Conservation (phyloP, 148 eudicot genomes). For the Dysphania ambrosioides region DNA sequence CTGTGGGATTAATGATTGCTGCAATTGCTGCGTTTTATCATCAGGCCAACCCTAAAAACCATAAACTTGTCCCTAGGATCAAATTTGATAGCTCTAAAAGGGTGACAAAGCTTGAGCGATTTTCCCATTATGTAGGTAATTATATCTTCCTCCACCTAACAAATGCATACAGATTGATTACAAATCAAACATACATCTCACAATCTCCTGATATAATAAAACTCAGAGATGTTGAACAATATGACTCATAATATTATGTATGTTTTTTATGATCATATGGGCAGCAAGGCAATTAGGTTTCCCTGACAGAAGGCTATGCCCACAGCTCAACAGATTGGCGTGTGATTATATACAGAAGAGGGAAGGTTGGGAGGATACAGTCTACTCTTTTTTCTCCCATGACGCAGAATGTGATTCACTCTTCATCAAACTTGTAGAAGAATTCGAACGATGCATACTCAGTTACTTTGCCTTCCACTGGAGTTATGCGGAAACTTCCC, state of each 20-base stretch:
- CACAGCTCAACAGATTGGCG: slow-evolving; percentile 77
- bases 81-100: slow-evolving; percentile 52
- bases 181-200: not conserved
- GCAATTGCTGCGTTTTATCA: slow-evolving; percentile 45
- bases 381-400: slow-evolving; percentile 59
- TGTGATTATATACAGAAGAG: slow-evolving; percentile 77
- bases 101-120: slow-evolving; percentile 67
- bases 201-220: not conserved
- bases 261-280: slow-evolving; percentile 8
- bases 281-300: slow-evolving; percentile 96
- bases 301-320: slow-evolving; percentile 60
- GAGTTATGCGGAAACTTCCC: slow-evolving; percentile 66
- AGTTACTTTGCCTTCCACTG: slow-evolving; percentile 98
- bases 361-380: slow-evolving; percentile 77
- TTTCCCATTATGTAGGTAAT: slow-evolving; percentile 93
- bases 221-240: not conserved
- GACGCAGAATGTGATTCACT: slow-evolving; percentile 83
- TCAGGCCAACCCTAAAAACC: slow-evolving; percentile 41
- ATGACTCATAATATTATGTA: not conserved
- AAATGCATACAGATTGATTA: not conserved
- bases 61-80: slow-evolving; percentile 54
- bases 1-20: slow-evolving; percentile 57
- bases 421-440: slow-evolving; percentile 88
- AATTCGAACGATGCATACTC: slow-evolving; percentile 90
- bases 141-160: not conserved